Evolutionary conservation across 2,329 filamentous ascomycete genomes (phyloP), one percentile per base, ranked within the genome.

Genomic region (Colletotrichum sp.): DNA sequence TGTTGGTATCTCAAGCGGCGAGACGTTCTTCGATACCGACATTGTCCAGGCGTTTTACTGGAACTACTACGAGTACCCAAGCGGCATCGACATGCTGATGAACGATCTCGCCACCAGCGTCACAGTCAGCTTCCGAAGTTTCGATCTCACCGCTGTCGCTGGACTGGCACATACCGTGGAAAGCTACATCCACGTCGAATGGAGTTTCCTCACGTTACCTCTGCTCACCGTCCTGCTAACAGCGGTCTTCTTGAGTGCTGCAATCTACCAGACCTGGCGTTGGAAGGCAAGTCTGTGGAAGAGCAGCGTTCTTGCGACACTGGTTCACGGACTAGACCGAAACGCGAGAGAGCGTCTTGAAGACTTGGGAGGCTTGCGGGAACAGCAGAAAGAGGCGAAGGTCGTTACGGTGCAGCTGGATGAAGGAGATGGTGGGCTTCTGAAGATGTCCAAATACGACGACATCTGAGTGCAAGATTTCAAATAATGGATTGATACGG

Each of bases 11-110:
- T 81, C 81, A 3, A 81, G 78, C 9, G 82, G 82, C 15, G 79
- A 79, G 59, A 84, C 81, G 6, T 83, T 83, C 72, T 83, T 83
- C 77, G 82, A 83, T 69, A 83, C 81, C 2, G 84, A 86, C 69
- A 80, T 85, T 63, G 83, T 85, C 16, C 84, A 84, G 30, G 83
- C 83, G 4, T 85, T 86, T 65, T 86, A 85, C 79, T 85, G 83
- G 83, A 84, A 84, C 75, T 85, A 85, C 79, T 85, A 85, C 78
- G 79, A 85, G 69, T 85, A 85, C 59, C 76, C 79, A 2, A 34
- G 76, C 15, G 84, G 84, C 1, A 76, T 85, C 5, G 81, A 82
- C 66, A 80, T 83, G 78, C 80, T 85, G n/a, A 81, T 85, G 78
- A 71, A 72, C 34, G 84, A 85, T 75, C 79, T 83, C 26, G 81